Evolutionary conservation across 1,139 yeast species (phyloP).

Genomic region (Kodamaea alishanica): DNA sequence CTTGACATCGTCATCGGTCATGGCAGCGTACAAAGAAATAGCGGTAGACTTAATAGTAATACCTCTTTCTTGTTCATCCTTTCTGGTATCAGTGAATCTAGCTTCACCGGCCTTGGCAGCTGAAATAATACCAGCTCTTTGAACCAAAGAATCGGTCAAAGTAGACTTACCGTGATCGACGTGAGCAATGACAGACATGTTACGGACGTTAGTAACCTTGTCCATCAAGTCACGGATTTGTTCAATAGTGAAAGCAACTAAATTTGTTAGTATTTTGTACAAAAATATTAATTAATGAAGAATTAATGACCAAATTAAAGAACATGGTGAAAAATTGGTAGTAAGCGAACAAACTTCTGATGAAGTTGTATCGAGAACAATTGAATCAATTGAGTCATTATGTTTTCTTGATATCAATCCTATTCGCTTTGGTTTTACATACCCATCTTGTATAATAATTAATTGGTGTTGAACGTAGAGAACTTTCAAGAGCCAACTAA

Average conservation of each 20-base stretch:
- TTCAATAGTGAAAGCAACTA: slow-evolving; percentile 76
- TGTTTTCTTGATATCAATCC: background rate
- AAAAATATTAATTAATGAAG: background rate
- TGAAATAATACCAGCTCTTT: slow-evolving; percentile 98
- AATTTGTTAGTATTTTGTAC: slow-evolving; percentile 13
- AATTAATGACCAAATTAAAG: no score
- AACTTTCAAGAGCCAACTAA: slow-evolving; percentile 14
- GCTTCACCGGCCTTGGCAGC: slow-evolving; percentile 99
- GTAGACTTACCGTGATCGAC: slow-evolving; percentile 99
- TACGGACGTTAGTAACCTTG: slow-evolving; percentile 99
- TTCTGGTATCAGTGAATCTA: slow-evolving; percentile 99
- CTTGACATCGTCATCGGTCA: slow-evolving; percentile 87
- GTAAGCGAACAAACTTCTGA: no score
- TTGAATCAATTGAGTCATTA: background rate
- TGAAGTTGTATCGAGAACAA: background rate
- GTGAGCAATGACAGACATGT: slow-evolving; percentile 99
- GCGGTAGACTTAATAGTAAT: slow-evolving; percentile 99
- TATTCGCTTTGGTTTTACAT: slow-evolving; percentile 21
- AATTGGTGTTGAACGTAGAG: slow-evolving; percentile 17
- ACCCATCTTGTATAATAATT: slow-evolving; percentile 36
- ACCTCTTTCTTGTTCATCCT: slow-evolving; percentile 99
- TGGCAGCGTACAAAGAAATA: slow-evolving; percentile 89
- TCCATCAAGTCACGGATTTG: slow-evolving; percentile 99
- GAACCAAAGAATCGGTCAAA: slow-evolving; percentile 97
- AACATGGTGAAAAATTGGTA: no score